A percentile compares a stretch with the other conserved stretches of the same genome.
Evolutionary conservation across 768 basidiomycete genomes (phyloP).

Genomic region (Coprinellus micaceus): DNA sequence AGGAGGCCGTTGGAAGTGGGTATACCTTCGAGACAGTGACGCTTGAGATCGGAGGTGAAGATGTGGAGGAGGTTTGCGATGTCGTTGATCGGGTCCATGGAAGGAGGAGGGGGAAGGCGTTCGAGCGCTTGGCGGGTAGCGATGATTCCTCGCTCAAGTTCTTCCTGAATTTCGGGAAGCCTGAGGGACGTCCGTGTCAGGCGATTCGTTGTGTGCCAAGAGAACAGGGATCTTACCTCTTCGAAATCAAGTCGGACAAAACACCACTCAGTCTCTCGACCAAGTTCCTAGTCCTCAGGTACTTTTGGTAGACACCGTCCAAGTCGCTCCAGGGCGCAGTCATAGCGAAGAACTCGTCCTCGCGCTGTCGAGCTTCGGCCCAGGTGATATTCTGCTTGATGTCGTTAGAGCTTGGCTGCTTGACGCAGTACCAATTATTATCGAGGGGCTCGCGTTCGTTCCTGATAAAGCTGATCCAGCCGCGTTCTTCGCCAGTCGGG

Average conservation of each 20-base stretch:
- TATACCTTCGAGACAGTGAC: slow-evolving; percentile 46
- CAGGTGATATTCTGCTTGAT: slow-evolving; percentile 53
- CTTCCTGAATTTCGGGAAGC: slow-evolving; percentile 58
- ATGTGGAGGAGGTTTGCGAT: slow-evolving; percentile 43
- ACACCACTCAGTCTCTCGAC: slow-evolving; percentile 56
- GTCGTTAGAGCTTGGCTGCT: slow-evolving; percentile 50
- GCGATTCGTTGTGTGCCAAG: slow-evolving; percentile 38
- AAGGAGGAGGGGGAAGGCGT: slow-evolving; percentile 47
- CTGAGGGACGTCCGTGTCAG: slow-evolving; percentile 47
- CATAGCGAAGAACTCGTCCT: slow-evolving; percentile 53
- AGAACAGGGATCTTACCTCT: slow-evolving; percentile 38
- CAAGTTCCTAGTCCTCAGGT: slow-evolving; percentile 54
- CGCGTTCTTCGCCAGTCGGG: slow-evolving; percentile 46
- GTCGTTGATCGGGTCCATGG: slow-evolving; percentile 54
- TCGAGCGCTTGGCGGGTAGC: slow-evolving; percentile 31
- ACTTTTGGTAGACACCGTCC: slow-evolving; percentile 45
- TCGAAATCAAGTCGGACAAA: slow-evolving; percentile 59
- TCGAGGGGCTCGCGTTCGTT: slow-evolving; percentile 49
- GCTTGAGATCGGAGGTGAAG: slow-evolving; percentile 44
- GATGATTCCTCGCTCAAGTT: slow-evolving; percentile 45
- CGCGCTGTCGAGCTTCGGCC: slow-evolving; percentile 53
- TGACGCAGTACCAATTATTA: slow-evolving; percentile 60
- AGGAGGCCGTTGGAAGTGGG: slow-evolving; percentile 50
- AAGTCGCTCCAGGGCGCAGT: slow-evolving; percentile 53
- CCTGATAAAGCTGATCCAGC: slow-evolving; percentile 55